phyloP scores from a whole-genome alignment of 148 eudicot species.

The Cornus kousa region DNA sequence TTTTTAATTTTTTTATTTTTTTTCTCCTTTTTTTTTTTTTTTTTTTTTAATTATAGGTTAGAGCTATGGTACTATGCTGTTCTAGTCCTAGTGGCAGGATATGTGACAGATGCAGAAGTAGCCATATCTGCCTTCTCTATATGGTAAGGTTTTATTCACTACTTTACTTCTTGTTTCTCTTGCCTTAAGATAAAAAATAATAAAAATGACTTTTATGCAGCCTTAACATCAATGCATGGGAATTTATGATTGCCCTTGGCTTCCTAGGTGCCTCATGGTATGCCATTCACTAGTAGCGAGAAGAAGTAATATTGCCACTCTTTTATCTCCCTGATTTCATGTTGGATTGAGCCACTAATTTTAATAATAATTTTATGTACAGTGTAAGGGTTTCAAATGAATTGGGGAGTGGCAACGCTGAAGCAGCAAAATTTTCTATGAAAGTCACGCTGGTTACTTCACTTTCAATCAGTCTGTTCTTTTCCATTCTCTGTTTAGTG shows the following conservation, averaged over 20 bases:
- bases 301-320: neutral
- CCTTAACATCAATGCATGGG: constrained; percentile 64
- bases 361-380: neutral
- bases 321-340: neutral
- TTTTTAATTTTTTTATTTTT: no score
- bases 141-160: constrained; percentile 29
- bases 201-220: constrained; percentile 27
- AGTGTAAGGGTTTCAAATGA: constrained; percentile 12
- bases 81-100: constrained; percentile 57
- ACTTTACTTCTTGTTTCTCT: no score
- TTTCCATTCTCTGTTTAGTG: constrained; percentile 20
- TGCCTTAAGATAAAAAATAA: no score
- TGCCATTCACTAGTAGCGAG: neutral
- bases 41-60: constrained; percentile 22
- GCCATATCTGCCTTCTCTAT: constrained; percentile 64
- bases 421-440: constrained; percentile 1
- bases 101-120: constrained; percentile 49
- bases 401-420: constrained; percentile 1
- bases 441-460: constrained; percentile 4
- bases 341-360: neutral
- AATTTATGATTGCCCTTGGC: constrained; percentile 68
- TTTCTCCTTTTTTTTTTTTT: no score
- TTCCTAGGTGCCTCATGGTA: constrained; percentile 69
- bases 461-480: neutral
- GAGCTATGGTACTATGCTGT: constrained; percentile 64